Conservation (phyloP, 2,329 filamentous ascomycete species). For the Botrytis deweyae region DNA sequence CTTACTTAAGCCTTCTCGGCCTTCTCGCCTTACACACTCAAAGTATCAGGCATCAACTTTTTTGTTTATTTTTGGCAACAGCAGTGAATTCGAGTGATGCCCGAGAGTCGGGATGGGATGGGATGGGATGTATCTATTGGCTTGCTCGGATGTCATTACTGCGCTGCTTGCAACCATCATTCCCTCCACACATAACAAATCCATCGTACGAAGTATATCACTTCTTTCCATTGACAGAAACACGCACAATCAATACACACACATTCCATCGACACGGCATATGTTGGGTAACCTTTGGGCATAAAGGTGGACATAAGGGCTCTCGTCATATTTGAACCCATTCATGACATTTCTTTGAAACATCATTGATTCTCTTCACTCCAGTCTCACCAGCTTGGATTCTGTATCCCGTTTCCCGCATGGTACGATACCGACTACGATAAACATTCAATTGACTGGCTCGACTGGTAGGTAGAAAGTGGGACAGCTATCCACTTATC, state of each 20-base stretch:
- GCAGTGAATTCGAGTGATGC: background rate
- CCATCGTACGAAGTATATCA: background rate
- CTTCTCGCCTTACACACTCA: background rate
- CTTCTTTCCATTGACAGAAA: background rate
- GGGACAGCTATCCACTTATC: background rate
- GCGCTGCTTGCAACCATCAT: background rate
- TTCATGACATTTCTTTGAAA: background rate
- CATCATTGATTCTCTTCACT: background rate
- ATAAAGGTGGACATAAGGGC: background rate
- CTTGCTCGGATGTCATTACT: background rate
- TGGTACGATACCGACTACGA: too few relatives aligned
- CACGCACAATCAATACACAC: background rate
- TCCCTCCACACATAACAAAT: background rate
- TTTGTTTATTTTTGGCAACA: background rate
- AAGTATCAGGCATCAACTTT: slow-evolving; percentile 1
- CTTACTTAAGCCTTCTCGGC: background rate
- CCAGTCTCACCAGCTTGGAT: background rate
- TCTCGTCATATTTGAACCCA: background rate
- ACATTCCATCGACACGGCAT: background rate
- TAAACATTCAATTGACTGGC: background rate
- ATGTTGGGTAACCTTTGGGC: background rate
- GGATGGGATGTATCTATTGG: background rate
- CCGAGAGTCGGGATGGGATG: background rate
- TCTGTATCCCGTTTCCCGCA: background rate
- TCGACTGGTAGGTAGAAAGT: background rate